Evolutionary conservation across 768 basidiomycete genomes (phyloP).

Genomic region (Sarcomyxa edulis): DNA sequence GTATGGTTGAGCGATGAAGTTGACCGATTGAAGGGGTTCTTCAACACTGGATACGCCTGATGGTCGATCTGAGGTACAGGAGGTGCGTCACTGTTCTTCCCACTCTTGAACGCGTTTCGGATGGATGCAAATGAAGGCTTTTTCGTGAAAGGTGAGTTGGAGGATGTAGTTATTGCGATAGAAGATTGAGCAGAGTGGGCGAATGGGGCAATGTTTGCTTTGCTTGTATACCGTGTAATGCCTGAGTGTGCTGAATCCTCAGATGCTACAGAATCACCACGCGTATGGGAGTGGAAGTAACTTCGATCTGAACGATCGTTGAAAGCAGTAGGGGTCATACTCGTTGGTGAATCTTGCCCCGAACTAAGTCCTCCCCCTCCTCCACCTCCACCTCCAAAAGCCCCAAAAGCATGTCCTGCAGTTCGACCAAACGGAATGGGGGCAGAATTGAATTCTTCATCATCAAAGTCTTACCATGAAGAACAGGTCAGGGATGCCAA

Average conservation of each 20-base stretch:
- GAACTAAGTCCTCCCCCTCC: slow-evolving; percentile 27
- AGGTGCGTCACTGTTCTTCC: slow-evolving; percentile 58
- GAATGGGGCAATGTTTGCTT: slow-evolving; percentile 49
- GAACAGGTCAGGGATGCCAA: slow-evolving; percentile 8
- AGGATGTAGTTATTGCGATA: slow-evolving; percentile 50
- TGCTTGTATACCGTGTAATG: slow-evolving; percentile 43
- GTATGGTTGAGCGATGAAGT: slow-evolving; percentile 65
- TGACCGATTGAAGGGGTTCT: slow-evolving; percentile 80
- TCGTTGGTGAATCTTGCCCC: slow-evolving; percentile 64
- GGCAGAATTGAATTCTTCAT: slow-evolving; percentile 58
- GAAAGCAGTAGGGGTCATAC: slow-evolving; percentile 42
- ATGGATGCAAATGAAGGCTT: slow-evolving; percentile 85
- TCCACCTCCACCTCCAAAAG: slow-evolving; percentile 41
- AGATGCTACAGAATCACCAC: slow-evolving; percentile 77
- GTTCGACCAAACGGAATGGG: slow-evolving; percentile 71
- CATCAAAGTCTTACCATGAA: slow-evolving; percentile 84
- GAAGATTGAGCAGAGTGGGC: slow-evolving; percentile 72
- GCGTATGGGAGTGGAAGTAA: slow-evolving; percentile 61
- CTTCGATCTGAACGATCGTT: slow-evolving; percentile 47
- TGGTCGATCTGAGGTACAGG: slow-evolving; percentile 72
- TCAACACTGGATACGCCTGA: slow-evolving; percentile 63
- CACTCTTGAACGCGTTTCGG: slow-evolving; percentile 79
- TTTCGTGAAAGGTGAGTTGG: slow-evolving; percentile 57
- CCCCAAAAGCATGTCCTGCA: slow-evolving; percentile 35
- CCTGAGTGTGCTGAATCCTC: slow-evolving; percentile 68